Evolutionary conservation across 2,329 filamentous ascomycete species (phyloP).

Genomic region (Hypoxylon sp.): DNA sequence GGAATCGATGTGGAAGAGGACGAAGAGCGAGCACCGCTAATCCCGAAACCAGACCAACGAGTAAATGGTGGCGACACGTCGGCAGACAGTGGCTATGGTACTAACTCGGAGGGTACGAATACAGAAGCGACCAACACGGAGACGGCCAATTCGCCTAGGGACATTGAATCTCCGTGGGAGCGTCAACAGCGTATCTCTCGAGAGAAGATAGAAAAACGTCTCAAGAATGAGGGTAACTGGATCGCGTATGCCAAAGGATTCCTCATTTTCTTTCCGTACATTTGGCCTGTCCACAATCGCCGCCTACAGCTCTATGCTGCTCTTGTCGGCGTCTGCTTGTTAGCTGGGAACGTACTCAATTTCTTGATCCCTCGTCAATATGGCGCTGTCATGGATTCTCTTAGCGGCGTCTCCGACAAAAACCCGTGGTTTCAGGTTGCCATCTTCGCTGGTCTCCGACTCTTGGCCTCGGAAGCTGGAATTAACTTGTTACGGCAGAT

Average conservation of each 20-base stretch:
- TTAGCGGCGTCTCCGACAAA: constrained; percentile 60
- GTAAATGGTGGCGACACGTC: constrained; percentile 41
- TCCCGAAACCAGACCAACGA: constrained; percentile 54
- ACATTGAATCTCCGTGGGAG: constrained; percentile 63
- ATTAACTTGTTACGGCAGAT: constrained; percentile 62
- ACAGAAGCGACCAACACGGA: constrained; percentile 47
- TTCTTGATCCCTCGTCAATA: constrained; percentile 83
- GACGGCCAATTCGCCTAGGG: constrained; percentile 47
- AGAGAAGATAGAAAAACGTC: constrained; percentile 70
- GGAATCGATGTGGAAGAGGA: constrained; percentile 40
- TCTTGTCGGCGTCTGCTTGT: constrained; percentile 72
- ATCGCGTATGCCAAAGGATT: constrained; percentile 79
- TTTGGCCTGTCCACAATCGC: constrained; percentile 76
- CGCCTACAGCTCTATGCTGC: constrained; percentile 72
- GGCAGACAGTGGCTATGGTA: constrained; percentile 53
- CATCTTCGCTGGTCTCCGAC: constrained; percentile 59
- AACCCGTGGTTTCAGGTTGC: constrained; percentile 62
- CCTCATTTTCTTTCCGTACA: constrained; percentile 77
- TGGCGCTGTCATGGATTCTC: constrained; percentile 77
- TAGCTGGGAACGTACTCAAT: constrained; percentile 76
- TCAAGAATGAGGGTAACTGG: constrained; percentile 81
- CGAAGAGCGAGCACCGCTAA: constrained; percentile 68
- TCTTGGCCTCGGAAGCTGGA: constrained; percentile 64
- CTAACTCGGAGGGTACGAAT: constrained; percentile 52
- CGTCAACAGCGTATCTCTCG: constrained; percentile 61